Evolutionary conservation across 371 early-diverging fungal species (phyloP).

Genomic region (Syncephalastrum monosporum): DNA sequence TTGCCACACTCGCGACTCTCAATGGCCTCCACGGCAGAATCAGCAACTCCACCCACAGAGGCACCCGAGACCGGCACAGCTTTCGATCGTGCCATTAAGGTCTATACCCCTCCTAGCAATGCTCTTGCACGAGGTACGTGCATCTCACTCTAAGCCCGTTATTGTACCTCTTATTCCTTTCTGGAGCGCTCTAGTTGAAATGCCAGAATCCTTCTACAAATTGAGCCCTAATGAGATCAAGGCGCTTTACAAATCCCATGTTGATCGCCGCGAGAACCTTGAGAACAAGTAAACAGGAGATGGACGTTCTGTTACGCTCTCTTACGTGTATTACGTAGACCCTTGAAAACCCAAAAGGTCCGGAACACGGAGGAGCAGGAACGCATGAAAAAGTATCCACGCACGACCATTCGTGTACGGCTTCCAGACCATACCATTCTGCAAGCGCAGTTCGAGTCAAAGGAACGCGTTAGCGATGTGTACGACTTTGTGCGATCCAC

Average conservation of each 20-base stretch:
- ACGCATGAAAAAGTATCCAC: slow-evolving; percentile 44
- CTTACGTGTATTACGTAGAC: slow-evolving; percentile 19
- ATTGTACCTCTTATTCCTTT: not conserved
- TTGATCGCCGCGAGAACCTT: slow-evolving; percentile 38
- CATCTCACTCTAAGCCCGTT: not conserved
- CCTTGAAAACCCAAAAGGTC: slow-evolving; percentile 49
- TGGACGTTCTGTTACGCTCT: not conserved
- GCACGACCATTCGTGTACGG: slow-evolving; percentile 46
- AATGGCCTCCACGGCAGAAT: no score
- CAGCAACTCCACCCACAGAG: no score
- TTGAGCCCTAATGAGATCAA: slow-evolving; percentile 36
- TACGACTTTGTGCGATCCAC: slow-evolving; percentile 40
- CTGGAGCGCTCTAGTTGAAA: slow-evolving; percentile 21
- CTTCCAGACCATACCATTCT: slow-evolving; percentile 44
- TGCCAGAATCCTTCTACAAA: slow-evolving; percentile 49
- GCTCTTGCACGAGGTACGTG: slow-evolving; percentile 26
- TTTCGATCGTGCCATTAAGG: slow-evolving; percentile 30
- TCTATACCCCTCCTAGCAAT: slow-evolving; percentile 33
- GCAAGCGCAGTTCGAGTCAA: slow-evolving; percentile 43
- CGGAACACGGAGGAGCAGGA: slow-evolving; percentile 44
- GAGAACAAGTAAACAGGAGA: slow-evolving; percentile 36
- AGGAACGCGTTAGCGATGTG: slow-evolving; percentile 43
- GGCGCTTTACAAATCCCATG: slow-evolving; percentile 37
- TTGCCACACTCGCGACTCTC: no score
- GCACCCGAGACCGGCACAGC: slow-evolving; percentile 2